Evolutionary conservation across 1,139 yeast species (phyloP).

Genomic region (Suhomyces atakaporum): DNA sequence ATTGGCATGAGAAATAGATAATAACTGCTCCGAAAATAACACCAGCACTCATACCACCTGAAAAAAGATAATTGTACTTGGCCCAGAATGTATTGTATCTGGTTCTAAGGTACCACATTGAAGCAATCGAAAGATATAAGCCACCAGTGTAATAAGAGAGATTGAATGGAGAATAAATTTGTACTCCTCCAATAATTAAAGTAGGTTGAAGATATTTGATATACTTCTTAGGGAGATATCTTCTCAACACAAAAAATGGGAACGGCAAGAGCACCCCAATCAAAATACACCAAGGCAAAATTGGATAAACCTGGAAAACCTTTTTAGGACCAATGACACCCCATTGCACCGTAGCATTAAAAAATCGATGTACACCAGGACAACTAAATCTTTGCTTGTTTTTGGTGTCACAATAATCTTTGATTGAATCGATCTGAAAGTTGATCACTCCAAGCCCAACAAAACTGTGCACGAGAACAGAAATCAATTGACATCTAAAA

Average conservation of each 20-base stretch:
- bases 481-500: constrained; percentile 35
- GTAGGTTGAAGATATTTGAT: constrained; percentile 21
- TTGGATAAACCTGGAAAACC: constrained; percentile 34
- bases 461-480: constrained; percentile 28
- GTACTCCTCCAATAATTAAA: constrained; percentile 21
- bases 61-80: constrained; percentile 23
- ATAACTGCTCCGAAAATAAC: constrained; percentile 22
- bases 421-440: constrained; percentile 29
- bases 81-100: constrained; percentile 21
- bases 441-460: constrained; percentile 31
- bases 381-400: constrained; percentile 34
- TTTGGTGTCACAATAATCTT: constrained; percentile 28
- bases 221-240: constrained; percentile 17
- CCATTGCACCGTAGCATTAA: constrained; percentile 35
- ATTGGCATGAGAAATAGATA: constrained; percentile 24
- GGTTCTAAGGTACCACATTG: constrained; percentile 20
- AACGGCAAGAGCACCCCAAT: constrained; percentile 32
- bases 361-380: constrained; percentile 36
- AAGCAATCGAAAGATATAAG: constrained; percentile 16
- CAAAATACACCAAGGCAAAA: constrained; percentile 37
- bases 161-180: constrained; percentile 21
- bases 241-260: constrained; percentile 30
- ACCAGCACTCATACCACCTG: constrained; percentile 23
- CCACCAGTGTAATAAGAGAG: constrained; percentile 21
- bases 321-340: constrained; percentile 41